phyloP scores from a whole-genome alignment of 2,329 filamentous ascomycete species.

The Penicillium sp. region DNA sequence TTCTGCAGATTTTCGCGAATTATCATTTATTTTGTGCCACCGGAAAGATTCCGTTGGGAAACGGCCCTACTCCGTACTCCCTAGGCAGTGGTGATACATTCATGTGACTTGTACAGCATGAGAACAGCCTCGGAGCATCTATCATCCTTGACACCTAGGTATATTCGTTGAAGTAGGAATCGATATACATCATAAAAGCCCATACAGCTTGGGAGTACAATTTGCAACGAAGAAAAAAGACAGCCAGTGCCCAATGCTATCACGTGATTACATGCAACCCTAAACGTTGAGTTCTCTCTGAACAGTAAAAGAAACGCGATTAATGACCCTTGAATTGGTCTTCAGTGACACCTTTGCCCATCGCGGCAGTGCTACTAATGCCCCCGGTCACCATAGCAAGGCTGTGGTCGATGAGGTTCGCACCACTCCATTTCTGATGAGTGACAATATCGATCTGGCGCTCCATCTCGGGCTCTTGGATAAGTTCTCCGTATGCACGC shows the following conservation, averaged over 20 bases:
- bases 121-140: neutral
- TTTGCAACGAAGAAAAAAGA: neutral
- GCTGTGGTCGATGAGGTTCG: slow-evolving; percentile 89
- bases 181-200: neutral
- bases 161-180: neutral
- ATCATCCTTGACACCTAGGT: neutral
- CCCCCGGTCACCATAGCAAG: slow-evolving; percentile 97
- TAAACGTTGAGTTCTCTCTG: neutral
- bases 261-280: slow-evolving; percentile 9
- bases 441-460: slow-evolving; percentile 88
- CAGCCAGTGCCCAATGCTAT: neutral
- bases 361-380: slow-evolving; percentile 85
- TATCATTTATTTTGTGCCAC: no score
- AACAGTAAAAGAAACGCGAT: slow-evolving; percentile 10
- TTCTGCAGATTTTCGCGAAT: no score
- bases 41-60: no score
- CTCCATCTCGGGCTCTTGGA: slow-evolving; percentile 97
- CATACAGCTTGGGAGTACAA: neutral
- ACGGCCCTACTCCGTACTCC: no score
- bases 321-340: slow-evolving; percentile 73
- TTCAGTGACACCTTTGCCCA: slow-evolving; percentile 97
- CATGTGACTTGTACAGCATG: neutral
- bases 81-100: neutral
- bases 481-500: slow-evolving; percentile 93
- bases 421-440: slow-evolving; percentile 98